These are phyloP conservation scores for Helianthus annuus DNA, from an alignment of 129 eudicot species.

Conservation along the genomic window DNA sequence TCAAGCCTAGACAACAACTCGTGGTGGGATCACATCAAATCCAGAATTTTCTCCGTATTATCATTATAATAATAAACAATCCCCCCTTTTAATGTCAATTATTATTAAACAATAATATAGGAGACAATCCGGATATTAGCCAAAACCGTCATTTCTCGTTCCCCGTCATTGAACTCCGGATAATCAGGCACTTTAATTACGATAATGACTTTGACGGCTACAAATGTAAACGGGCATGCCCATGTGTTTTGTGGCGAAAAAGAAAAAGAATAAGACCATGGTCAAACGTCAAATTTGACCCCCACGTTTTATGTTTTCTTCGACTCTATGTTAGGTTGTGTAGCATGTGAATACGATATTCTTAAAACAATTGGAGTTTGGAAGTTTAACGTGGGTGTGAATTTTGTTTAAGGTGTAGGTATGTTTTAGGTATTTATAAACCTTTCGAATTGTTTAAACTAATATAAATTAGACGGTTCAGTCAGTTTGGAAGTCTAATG, in stretches of 20 bases:
- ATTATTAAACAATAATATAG: background rate
- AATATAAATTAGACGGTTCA: background rate
- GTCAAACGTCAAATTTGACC: conserved; percentile 12
- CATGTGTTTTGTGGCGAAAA: conserved; percentile 12
- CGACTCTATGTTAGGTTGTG: too few relatives aligned
- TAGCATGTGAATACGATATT: background rate
- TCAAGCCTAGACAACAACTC: too few relatives aligned
- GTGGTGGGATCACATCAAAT: too few relatives aligned
- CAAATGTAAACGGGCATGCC: conserved; percentile 12
- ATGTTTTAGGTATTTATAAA: too few relatives aligned
- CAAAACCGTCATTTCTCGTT: background rate
- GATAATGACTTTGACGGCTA: background rate
- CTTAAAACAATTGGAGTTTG: background rate
- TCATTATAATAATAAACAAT: background rate
- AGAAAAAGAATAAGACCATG: background rate
- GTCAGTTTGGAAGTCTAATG: background rate
- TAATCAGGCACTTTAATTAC: background rate
- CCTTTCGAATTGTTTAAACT: background rate
- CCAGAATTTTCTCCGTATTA: too few relatives aligned
- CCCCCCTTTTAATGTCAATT: background rate
- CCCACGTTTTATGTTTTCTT: background rate
- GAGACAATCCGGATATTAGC: background rate
- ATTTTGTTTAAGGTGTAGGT: too few relatives aligned
- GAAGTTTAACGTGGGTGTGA: background rate
- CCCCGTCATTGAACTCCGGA: too few relatives aligned